These are phyloP conservation scores for Taxawa tesnikishii DNA, from an alignment of 2,329 filamentous ascomycete species.

Conservation along the genomic window DNA sequence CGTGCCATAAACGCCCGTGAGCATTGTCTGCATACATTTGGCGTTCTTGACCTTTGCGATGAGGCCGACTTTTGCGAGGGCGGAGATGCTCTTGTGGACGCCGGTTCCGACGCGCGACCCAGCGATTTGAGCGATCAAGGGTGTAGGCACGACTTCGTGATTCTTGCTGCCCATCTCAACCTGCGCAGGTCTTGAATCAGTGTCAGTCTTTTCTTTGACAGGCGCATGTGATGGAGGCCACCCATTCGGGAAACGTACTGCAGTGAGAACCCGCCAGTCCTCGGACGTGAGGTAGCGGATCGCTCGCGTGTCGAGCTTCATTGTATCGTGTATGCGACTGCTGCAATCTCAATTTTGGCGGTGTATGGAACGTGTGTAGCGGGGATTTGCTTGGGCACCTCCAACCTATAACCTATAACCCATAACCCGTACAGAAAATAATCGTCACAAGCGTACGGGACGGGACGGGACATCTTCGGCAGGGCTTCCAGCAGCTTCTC, in stretches of 20 bases:
- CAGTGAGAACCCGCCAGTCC: conserved; percentile 91
- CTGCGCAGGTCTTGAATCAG: conserved; percentile 33
- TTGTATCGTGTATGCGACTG: conserved; percentile 31
- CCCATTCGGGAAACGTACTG: conserved; percentile 45
- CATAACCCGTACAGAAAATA: too few species aligned
- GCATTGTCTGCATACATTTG: conserved; percentile 47
- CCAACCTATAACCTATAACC: too few species aligned
- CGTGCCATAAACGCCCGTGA: too few species aligned
- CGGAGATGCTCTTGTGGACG: conserved; percentile 78
- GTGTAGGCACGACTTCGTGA: conserved; percentile 90
- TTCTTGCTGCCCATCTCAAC: conserved; percentile 91
- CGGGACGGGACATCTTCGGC: too few species aligned
- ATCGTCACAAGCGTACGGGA: too few species aligned
- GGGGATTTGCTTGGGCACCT: too few species aligned
- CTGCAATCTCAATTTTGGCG: too few species aligned
- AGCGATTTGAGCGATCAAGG: conserved; percentile 73
- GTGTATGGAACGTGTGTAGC: too few species aligned
- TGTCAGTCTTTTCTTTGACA: conserved; percentile 1
- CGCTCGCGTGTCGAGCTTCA: conserved; percentile 92
- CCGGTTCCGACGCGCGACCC: conserved; percentile 62
- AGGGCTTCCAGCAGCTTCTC: too few species aligned
- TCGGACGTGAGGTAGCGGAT: conserved; percentile 85
- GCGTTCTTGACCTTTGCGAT: conserved; percentile 91
- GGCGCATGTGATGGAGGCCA: not conserved
- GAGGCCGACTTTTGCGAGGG: conserved; percentile 79